These are phyloP conservation scores for Avena sativa DNA, from an alignment of 176 grass and related monocot genomes.

Conservation along the genomic window DNA sequence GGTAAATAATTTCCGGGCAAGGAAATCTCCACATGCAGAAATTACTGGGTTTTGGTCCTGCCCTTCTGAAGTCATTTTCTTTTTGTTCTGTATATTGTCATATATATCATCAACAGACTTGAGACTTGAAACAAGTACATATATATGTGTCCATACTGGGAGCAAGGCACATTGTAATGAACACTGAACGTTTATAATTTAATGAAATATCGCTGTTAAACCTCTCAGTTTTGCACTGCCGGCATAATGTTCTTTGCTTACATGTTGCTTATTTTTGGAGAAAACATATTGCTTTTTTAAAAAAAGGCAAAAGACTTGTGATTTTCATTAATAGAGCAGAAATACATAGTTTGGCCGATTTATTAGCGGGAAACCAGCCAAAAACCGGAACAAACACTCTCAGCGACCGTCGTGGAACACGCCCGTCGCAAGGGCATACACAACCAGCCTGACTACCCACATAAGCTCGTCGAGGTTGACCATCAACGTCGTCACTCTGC, in stretches of 20 bases:
- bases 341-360: too few species aligned
- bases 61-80: conserved; percentile 31
- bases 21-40: conserved; percentile 47
- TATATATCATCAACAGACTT: conserved; percentile 57
- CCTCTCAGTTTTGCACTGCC: neutral
- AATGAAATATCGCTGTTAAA: conserved; percentile 40
- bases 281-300: neutral
- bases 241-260: too few species aligned
- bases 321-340: too few species aligned
- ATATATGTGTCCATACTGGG: conserved; percentile 51
- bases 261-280: too few species aligned
- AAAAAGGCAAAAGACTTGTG: too few species aligned
- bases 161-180: conserved; percentile 54
- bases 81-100: conserved; percentile 57
- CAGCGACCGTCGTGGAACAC: too few species aligned
- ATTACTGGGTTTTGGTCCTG: conserved; percentile 52
- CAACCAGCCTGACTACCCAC: too few species aligned
- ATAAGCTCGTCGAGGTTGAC: too few species aligned
- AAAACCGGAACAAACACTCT: too few species aligned
- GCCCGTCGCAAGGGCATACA: too few species aligned
- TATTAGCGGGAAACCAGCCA: too few species aligned
- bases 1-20: conserved; percentile 59
- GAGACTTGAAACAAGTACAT: conserved; percentile 50
- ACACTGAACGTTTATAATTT: conserved; percentile 41
- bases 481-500: too few species aligned